phyloP scores from a whole-genome alignment of 441 rosid species.

The Mallotus repandus region DNA sequence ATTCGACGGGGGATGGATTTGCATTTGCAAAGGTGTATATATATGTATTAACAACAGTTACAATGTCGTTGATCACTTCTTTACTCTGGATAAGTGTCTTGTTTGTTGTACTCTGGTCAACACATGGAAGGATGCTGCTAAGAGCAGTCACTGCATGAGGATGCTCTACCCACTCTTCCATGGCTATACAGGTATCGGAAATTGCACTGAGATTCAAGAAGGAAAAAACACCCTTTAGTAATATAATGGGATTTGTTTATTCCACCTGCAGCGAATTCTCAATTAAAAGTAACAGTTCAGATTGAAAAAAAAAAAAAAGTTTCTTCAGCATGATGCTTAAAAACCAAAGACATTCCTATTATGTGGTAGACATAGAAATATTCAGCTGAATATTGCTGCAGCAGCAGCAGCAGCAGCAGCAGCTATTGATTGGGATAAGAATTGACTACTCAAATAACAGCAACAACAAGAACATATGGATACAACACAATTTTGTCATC shows the following conservation, averaged over 20 bases:
- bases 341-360: neutral
- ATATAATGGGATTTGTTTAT: neutral
- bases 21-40: conserved; percentile 73
- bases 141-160: conserved; percentile 93
- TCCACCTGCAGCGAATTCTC: neutral
- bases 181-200: conserved; percentile 84
- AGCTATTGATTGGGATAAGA: neutral
- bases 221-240: neutral
- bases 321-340: neutral
- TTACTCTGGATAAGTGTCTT: conserved; percentile 78
- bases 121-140: conserved; percentile 88
- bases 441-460: neutral
- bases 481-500: neutral
- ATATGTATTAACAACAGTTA: conserved; percentile 71
- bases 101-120: conserved; percentile 80
- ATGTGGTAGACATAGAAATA: neutral
- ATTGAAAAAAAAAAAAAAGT: neutral
- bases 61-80: conserved; percentile 78
- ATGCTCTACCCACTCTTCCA: conserved; percentile 92
- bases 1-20: conserved; percentile 54
- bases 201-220: conserved; percentile 50
- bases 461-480: neutral
- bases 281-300: neutral
- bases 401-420: neutral
- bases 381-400: neutral